Conservation (phyloP, 1,139 yeast genomes). For the Sugiyamaella paludigena region DNA sequence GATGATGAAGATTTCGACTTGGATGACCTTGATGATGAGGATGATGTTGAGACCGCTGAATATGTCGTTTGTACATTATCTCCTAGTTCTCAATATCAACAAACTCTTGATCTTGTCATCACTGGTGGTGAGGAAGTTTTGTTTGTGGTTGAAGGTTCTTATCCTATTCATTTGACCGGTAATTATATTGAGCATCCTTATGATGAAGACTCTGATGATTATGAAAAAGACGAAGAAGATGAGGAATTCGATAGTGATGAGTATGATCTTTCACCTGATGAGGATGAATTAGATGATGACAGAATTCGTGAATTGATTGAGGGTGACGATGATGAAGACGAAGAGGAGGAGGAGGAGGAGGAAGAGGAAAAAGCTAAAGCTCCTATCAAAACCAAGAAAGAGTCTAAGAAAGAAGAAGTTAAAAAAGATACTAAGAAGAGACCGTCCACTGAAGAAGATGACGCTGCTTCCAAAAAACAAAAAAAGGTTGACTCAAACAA, state of each 20-base stretch:
- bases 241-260: constrained; percentile 51
- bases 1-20: constrained; percentile 34
- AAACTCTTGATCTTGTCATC: constrained; percentile 83
- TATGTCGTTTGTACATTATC: constrained; percentile 85
- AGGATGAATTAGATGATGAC: constrained; percentile 66
- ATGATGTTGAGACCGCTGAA: constrained; percentile 69
- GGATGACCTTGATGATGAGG: constrained; percentile 49
- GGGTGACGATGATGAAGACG: constrained; percentile 53
- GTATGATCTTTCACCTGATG: constrained; percentile 88
- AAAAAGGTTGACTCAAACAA: constrained; percentile 51
- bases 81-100: constrained; percentile 78
- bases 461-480: constrained; percentile 32
- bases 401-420: constrained; percentile 48
- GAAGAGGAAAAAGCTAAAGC: constrained; percentile 44
- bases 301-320: constrained; percentile 34
- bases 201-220: constrained; percentile 61
- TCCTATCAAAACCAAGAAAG: constrained; percentile 45
- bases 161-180: constrained; percentile 89
- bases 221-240: constrained; percentile 47
- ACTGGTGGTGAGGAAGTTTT: constrained; percentile 91
- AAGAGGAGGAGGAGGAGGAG: constrained; percentile 48
- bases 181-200: constrained; percentile 95
- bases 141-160: constrained; percentile 94
- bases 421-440: constrained; percentile 40
- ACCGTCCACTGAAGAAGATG: constrained; percentile 30